Conservation (phyloP, 2,329 filamentous ascomycete species). For the Huntiella decipiens region DNA sequence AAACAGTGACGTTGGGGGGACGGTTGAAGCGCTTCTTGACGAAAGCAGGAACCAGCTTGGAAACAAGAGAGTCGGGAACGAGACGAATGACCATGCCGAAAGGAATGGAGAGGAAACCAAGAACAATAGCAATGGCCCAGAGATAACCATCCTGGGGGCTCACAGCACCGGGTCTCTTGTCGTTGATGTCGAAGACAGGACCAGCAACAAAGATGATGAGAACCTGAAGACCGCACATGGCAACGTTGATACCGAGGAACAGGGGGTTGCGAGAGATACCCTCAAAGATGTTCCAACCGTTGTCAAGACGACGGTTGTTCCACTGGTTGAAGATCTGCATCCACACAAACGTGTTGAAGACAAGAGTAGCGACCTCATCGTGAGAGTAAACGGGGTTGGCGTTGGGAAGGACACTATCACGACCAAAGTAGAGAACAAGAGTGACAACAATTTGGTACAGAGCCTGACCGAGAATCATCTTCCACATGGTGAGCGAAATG, state of each 20-base stretch:
- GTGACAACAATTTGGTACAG: conserved; percentile 71
- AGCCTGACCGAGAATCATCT: conserved; percentile 92
- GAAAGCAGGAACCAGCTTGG: conserved; percentile 32
- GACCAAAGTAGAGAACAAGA: conserved; percentile 64
- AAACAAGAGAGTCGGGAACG: conserved; percentile 54
- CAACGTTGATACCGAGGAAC: conserved; percentile 65
- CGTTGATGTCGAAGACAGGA: conserved; percentile 51
- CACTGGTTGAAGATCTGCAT: conserved; percentile 99
- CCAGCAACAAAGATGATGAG: conserved; percentile 82
- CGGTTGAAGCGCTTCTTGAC: conserved; percentile 29
- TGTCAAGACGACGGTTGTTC: conserved; percentile 91
- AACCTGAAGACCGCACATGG: conserved; percentile 80
- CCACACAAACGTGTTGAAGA: conserved; percentile 98
- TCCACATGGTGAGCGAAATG: conserved; percentile 92
- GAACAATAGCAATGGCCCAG: conserved; percentile 74
- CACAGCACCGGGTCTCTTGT: conserved; percentile 11
- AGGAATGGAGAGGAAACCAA: conserved; percentile 70
- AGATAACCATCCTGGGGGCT: conserved; percentile 48
- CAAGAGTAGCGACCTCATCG: conserved; percentile 51
- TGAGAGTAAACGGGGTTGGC: conserved; percentile 7
- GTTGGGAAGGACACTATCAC: conserved; percentile 11
- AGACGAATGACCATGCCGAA: conserved; percentile 65
- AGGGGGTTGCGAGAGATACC: conserved; percentile 70
- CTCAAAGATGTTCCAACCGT: conserved; percentile 89
- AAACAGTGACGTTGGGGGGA: conserved; percentile 38